Base-by-base conservation (phyloP, 441 rosid species). In the Bocquillonia castaneifolia region DNA sequence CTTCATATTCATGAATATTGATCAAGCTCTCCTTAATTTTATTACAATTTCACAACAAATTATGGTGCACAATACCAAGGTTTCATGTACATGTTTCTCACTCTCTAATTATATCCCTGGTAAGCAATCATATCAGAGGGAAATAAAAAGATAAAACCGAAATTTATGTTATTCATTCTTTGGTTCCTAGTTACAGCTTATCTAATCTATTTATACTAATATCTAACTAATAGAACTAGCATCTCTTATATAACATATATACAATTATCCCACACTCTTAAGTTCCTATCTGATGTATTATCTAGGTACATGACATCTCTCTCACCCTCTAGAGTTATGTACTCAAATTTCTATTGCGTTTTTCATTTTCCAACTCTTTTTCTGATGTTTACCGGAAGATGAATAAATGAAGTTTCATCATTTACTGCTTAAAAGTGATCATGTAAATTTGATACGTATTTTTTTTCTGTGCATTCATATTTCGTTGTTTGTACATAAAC, bases 401-500 rank as follows among this genome's bases (percentile, higher is more conserved):
- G 14, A 22, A 29, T 56, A 45, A 8, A 26, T 50, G 28, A 7
- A 50, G 10, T 17, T 13, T 50, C 1, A 5, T 1, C 26, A 7
- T 50, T 22, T 6, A 50, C 28, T 26, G 20, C 28, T 5, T n/a
- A 8, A 36, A 70, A 15, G 3, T 32, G 9, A 32, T 26, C 9
- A 14, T 20, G 5, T 62, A 9, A 7, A 22, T 70, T 63, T 53
- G 14, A 7, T 3, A n/a, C 2, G 23, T 59, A 15, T 44, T 34
- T 34, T 17, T 17, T 6, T 28, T 39, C 18, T 40, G n/a, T 9
- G n/a, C 45, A 25, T 72, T 70, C 31, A 59, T 55, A 5, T 61
- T 63, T 54, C 26, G 54, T 62, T 53, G 14, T 40, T 68, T n/a
- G 67, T 70, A 31, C 72, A 62, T 59, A 67, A 81, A 69, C 82